A percentile compares a stretch with the other conserved stretches of the same genome.
These are phyloP conservation scores for Phytophthora pini DNA, from an alignment of 352 stramenopile species.

Conservation along the genomic window DNA sequence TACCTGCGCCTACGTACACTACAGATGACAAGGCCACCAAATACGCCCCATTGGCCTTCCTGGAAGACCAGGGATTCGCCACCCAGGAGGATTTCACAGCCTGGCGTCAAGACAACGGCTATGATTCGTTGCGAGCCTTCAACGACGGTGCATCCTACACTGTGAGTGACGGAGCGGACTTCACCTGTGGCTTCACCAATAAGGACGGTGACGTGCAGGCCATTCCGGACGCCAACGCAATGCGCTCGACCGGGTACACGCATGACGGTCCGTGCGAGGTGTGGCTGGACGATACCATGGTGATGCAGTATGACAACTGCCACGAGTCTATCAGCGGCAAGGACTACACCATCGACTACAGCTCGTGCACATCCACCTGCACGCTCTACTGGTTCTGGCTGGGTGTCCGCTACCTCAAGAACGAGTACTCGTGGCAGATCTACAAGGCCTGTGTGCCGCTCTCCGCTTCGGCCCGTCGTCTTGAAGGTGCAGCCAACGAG, in stretches of 20 bases:
- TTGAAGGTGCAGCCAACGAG: conserved; percentile 30
- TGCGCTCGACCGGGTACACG: conserved; percentile 58
- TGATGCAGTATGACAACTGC: conserved; percentile 46
- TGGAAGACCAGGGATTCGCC: conserved; percentile 53
- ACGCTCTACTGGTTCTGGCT: conserved; percentile 55
- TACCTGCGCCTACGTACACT: conserved; percentile 47
- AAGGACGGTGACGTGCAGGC: conserved; percentile 35
- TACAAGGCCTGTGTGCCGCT: conserved; percentile 59
- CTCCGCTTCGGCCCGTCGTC: conserved; percentile 22
- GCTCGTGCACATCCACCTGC: conserved; percentile 41
- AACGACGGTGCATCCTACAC: conserved; percentile 51
- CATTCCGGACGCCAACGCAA: conserved; percentile 37
- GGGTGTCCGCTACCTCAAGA: conserved; percentile 49
- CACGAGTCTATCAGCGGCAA: conserved; percentile 44
- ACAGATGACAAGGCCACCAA: conserved; percentile 41
- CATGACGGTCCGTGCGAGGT: conserved; percentile 54
- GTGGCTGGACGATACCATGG: conserved; percentile 48
- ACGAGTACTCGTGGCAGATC: conserved; percentile 62
- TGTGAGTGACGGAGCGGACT: conserved; percentile 35
- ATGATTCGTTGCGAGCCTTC: conserved; percentile 51
- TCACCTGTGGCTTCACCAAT: conserved; percentile 45
- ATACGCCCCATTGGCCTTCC: conserved; percentile 53
- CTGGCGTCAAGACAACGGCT: conserved; percentile 44
- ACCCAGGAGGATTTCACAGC: conserved; percentile 50
- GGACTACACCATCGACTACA: conserved; percentile 46